Base-by-base conservation (phyloP, 805 yeast genomes). In the Sporopachydermia lactativora region DNA sequence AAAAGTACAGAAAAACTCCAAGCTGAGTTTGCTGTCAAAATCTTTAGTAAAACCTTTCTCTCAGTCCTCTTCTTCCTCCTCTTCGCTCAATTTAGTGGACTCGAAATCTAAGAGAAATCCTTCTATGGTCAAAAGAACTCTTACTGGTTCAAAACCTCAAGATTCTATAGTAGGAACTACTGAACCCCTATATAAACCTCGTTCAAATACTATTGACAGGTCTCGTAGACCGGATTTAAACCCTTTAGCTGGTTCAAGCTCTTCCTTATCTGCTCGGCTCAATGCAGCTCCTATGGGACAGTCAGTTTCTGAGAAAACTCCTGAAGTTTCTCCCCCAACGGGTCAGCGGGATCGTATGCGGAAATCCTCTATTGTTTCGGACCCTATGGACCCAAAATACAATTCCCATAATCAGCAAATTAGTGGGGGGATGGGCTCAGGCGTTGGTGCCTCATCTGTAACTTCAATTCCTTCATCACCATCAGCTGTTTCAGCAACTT, bases 321-420 rank as follows among this genome's bases (percentile, higher is more conserved):
- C 31, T 8, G 31, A 24, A 8, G 8, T 24, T n/a, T 24, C 31
- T 24, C 31, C 31, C 8, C 31, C 31, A 24, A 24, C 8, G 8
- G 31, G 13, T 24, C 8, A 8, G 8, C 8, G 31, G 31, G 31
- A 24, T n/a, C 31, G 31, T 24, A 24, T 24, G 31, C 8, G 31
- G n/a, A 24, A 24, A 24, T 24, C 31, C 8, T 24, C 31, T n/a
- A 24, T 24, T 8, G 31, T 24, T 8, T 24, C 31, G 13, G 31
- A 24, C n/a, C 31, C 31, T 24, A 8, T 24, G n/a, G 31, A 24
- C 31, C 31, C 31, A 24, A 24, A 24, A n/a, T 24, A 24, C 31
- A 8, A 8, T 8, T 8, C 31, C 8, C n/a, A 8, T 8, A 24
- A 8, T 24, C n/a, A n/a, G n/a, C n/a, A n/a, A n/a, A n/a, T n/a